These are phyloP conservation scores for Yamadazyma triangularis DNA, from an alignment of 1,139 yeast species.

Conservation along the genomic window DNA sequence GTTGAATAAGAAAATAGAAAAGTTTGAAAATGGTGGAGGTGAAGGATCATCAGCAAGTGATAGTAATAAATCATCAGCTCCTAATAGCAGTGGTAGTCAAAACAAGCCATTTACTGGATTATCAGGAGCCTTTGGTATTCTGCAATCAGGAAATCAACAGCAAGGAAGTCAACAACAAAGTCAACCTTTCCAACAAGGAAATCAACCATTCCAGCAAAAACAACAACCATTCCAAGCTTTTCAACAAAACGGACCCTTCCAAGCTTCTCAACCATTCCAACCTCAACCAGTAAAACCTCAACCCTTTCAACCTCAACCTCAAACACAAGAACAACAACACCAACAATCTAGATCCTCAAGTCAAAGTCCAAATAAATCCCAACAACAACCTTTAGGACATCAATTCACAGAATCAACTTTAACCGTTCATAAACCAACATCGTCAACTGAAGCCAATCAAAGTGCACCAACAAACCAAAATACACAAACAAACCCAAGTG, in stretches of 20 bases:
- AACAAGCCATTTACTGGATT: no score
- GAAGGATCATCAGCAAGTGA: conserved; percentile 1
- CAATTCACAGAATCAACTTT: conserved; percentile 28
- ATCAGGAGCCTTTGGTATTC: no score
- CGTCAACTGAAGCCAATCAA: conserved; percentile 2
- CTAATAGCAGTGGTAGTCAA: conserved; percentile 4
- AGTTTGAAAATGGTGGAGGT: conserved; percentile 16
- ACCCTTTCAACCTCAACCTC: conserved; percentile 2
- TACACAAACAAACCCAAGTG: conserved; percentile 5
- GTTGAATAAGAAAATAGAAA: conserved; percentile 41
- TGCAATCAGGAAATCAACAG: no score
- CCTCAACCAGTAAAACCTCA: conserved; percentile 2
- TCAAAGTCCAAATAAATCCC: conserved; percentile 1
- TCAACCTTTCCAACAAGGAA: no score
- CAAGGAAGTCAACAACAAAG: no score
- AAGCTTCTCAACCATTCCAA: conserved; percentile 1
- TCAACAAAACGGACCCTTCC: neutral
- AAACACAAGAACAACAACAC: conserved; percentile 1
- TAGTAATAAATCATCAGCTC: neutral
- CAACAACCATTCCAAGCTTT: no score
- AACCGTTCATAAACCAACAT: conserved; percentile 27
- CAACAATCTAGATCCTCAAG: conserved; percentile 1
- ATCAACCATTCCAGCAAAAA: no score
- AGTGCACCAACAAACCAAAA: conserved; percentile 4
- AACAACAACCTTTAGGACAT: conserved; percentile 14